A percentile compares a stretch with the other conserved stretches of the same genome.
phyloP scores from a whole-genome alignment of 148 eudicot genomes.

The Silene conica region DNA sequence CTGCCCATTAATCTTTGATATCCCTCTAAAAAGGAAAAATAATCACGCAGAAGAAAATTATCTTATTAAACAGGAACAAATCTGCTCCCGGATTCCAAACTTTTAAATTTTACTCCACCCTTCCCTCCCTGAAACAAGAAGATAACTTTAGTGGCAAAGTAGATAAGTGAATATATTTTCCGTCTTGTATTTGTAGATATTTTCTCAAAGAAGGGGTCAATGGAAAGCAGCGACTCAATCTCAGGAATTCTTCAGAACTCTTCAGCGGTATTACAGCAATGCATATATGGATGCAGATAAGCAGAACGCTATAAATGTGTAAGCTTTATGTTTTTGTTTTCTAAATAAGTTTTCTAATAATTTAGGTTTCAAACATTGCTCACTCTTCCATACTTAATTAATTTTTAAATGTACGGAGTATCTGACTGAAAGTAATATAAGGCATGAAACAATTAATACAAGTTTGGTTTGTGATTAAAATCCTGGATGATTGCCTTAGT shows the following conservation, averaged over 20 bases:
- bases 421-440: neutral
- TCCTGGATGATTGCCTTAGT: neutral
- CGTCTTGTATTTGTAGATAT: conserved; percentile 49
- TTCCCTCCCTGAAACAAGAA: neutral
- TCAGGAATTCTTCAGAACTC: conserved; percentile 86
- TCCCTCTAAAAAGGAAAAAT: neutral
- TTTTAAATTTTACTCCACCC: neutral
- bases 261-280: conserved; percentile 83
- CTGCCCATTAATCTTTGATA: too few relatives aligned
- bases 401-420: neutral
- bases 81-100: neutral
- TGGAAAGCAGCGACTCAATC: conserved; percentile 94
- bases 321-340: conserved; percentile 24
- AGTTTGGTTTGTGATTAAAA: neutral
- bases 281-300: conserved; percentile 90
- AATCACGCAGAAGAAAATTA: neutral
- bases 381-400: neutral
- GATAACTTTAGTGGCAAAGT: neutral
- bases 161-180: conserved; percentile 6
- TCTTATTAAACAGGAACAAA: neutral
- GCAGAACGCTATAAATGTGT: conserved; percentile 91
- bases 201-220: conserved; percentile 81
- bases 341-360: neutral
- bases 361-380: neutral
- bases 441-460: neutral